phyloP scores from a whole-genome alignment of 139 green algal species.

The Eudorina sp. region DNA sequence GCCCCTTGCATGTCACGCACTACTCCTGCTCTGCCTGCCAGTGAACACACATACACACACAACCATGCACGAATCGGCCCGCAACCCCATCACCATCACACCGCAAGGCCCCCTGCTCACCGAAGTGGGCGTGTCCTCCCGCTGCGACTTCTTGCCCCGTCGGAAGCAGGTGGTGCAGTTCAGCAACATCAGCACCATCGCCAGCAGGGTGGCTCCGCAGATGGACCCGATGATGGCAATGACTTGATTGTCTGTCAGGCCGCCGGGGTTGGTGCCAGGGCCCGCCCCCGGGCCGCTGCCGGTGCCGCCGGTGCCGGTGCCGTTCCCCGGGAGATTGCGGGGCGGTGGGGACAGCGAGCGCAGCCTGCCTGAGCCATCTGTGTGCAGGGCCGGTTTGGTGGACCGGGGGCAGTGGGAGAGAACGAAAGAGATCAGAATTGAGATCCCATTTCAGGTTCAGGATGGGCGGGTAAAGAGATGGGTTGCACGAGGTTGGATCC shows the following conservation, averaged over 20 bases:
- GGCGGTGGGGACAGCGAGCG: background rate
- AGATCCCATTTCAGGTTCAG: background rate
- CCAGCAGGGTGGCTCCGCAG: background rate
- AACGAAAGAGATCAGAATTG: background rate
- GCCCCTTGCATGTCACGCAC: no score
- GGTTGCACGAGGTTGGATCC: no score
- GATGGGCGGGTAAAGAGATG: background rate
- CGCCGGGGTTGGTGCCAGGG: slow-evolving; percentile 20
- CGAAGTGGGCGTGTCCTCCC: background rate
- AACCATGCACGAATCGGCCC: no score
- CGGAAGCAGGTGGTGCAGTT: background rate
- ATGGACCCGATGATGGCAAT: background rate
- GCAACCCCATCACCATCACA: no score
- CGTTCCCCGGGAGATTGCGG: background rate
- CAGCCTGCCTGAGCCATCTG: no score
- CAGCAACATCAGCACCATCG: background rate
- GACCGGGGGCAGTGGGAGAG: background rate
- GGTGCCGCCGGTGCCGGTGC: background rate
- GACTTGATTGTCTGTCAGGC: background rate
- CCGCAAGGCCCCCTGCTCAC: background rate
- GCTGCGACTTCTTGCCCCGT: background rate
- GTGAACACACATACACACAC: no score
- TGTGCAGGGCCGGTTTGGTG: background rate
- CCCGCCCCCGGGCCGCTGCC: background rate
- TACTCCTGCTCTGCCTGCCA: no score